These are phyloP conservation scores for Ogataea hybrid DNA, from an alignment of 1,139 yeast genomes.

Conservation along the genomic window DNA sequence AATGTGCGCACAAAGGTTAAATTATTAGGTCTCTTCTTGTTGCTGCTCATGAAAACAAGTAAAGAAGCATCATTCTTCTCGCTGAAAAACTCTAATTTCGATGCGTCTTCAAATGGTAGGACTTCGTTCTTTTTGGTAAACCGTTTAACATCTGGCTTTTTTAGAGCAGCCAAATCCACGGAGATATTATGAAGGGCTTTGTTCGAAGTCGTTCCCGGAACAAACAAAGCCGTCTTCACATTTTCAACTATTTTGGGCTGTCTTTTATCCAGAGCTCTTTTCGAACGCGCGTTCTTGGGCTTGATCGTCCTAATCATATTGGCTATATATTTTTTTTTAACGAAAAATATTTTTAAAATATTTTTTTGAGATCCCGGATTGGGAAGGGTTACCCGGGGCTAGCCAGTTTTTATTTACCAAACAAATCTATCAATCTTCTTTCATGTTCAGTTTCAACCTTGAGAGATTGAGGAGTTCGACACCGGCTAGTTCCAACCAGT, in stretches of 20 bases:
- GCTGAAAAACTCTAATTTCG: slow-evolving; percentile 82
- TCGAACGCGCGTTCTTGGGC: slow-evolving; percentile 95
- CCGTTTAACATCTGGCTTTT: slow-evolving; percentile 88
- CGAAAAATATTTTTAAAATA: slow-evolving; percentile 4
- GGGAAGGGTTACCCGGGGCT: slow-evolving; percentile 15
- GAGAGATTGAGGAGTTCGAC: slow-evolving; percentile 18
- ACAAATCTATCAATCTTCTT: slow-evolving; percentile 2
- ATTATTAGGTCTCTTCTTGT: slow-evolving; percentile 92
- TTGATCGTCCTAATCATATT: slow-evolving; percentile 68
- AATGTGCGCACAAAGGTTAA: slow-evolving; percentile 86
- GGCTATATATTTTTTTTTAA: slow-evolving; percentile 2
- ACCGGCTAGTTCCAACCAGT: slow-evolving; percentile 2
- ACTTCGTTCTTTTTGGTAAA: slow-evolving; percentile 86
- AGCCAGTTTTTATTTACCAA: slow-evolving; percentile 7
- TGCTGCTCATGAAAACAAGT: slow-evolving; percentile 76
- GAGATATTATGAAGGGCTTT: slow-evolving; percentile 83
- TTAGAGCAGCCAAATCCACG: slow-evolving; percentile 86
- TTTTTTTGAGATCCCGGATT: not conserved
- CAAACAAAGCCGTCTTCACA: slow-evolving; percentile 83
- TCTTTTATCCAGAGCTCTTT: slow-evolving; percentile 86
- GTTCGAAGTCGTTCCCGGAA: slow-evolving; percentile 84
- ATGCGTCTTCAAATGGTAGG: slow-evolving; percentile 91
- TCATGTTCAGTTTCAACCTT: slow-evolving; percentile 23
- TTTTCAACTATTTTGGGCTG: slow-evolving; percentile 90
- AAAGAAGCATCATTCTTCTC: slow-evolving; percentile 92